Base-by-base conservation (phyloP, 345 rosid genomes). In the Anacardium occidentale region DNA sequence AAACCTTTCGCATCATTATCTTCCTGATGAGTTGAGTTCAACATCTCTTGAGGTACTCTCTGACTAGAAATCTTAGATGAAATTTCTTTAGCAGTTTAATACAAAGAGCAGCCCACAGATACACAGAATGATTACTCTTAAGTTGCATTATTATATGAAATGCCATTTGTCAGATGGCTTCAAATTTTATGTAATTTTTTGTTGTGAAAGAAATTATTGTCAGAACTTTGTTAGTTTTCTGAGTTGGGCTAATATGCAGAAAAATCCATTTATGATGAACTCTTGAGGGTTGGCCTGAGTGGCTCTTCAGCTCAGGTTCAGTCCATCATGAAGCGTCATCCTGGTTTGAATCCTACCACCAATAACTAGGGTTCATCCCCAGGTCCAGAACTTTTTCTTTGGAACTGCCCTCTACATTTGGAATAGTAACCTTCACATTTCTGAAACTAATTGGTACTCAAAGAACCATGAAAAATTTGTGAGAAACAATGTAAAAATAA, bases 21-120 rank as follows among this genome's bases (percentile, higher is more conserved):
- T 91, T 57, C 88, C 90, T 25, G 87, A 83, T 73, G 98, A 85
- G 74, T 75, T 93, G 66, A 89, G 85, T 78, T 81, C 89, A 59
- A 73, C 85, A 64, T 87, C 96, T 61, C 80, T 91, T 69, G 95
- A 90, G 99, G 98, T 96, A 91, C 63, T 47, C 70, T 68, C 69
- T 61, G 64, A 44, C 66, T 10, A 14, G 64, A 56, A 17, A 62
- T n/a, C 9, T 64, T 59, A 64, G 66, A 44, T 59, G 17, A 76
- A 72, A 42, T 42, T 47, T 50, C 72, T 50, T 70, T 51, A 40
- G 9, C 24, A 42, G 1, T 51, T 29, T 70, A 40, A 50, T 61
- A 10, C 42, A n/a, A 20, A 13, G 47, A 69, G 74, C 48, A 45
- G 29, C 56, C 42, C 20, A 59, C 54, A 13, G 17, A 12, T 61